phyloP scores from a whole-genome alignment of 108 stramenopile genomes.

The Skeletonema costatum region DNA sequence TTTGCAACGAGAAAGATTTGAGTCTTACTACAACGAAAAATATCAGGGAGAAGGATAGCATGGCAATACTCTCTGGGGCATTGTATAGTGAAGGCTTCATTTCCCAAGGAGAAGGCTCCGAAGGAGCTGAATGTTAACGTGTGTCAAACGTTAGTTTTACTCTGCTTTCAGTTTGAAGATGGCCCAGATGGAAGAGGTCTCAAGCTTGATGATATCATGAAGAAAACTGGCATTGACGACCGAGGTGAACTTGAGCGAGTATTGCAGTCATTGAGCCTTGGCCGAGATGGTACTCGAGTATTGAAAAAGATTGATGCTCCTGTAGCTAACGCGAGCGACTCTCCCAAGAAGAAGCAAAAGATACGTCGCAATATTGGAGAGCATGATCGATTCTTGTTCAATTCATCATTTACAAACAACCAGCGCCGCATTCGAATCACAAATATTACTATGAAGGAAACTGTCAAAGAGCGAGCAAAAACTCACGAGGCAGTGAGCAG shows the following conservation, averaged over 20 bases:
- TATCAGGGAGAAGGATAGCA: slow-evolving; percentile 94
- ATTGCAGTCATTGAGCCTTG: slow-evolving; percentile 84
- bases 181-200: slow-evolving; percentile 43
- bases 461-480: slow-evolving; percentile 89
- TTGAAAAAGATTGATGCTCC: slow-evolving; percentile 62
- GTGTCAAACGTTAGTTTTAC: slow-evolving; percentile 92
- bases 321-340: slow-evolving; percentile 27
- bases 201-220: slow-evolving; percentile 70
- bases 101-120: slow-evolving; percentile 32
- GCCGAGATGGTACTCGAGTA: slow-evolving; percentile 82
- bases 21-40: slow-evolving; percentile 85
- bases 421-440: slow-evolving; percentile 91
- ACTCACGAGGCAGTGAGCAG: slow-evolving; percentile 91
- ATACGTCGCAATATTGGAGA: slow-evolving; percentile 73
- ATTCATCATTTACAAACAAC: slow-evolving; percentile 83
- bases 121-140: slow-evolving; percentile 88
- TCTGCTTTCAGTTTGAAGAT: slow-evolving; percentile 78
- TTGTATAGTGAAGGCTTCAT: slow-evolving; percentile 72
- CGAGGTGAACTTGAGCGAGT: slow-evolving; percentile 86
- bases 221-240: slow-evolving; percentile 86
- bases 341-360: slow-evolving; percentile 60
- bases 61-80: slow-evolving; percentile 95
- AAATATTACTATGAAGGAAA: slow-evolving; percentile 94
- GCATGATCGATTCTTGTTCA: slow-evolving; percentile 80
- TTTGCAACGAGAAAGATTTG: slow-evolving; percentile 62